Evolutionary conservation across 371 early-diverging fungal genomes (phyloP).

Genomic region (Actinomortierella wolfii): DNA sequence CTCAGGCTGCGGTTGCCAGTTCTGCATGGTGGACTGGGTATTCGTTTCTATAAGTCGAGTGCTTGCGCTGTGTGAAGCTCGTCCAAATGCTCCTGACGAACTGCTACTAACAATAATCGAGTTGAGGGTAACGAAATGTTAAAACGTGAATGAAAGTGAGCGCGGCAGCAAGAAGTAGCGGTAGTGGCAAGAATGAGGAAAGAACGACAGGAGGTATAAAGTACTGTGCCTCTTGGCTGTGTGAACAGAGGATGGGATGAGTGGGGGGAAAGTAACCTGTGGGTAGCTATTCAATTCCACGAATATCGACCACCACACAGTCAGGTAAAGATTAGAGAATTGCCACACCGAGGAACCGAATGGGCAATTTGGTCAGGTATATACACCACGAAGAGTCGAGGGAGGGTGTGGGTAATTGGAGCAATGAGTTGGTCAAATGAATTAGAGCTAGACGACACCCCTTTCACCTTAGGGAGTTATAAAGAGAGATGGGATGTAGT

Average conservation of each 20-base stretch:
- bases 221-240: too few relatives aligned
- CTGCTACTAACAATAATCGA: conserved; percentile 4
- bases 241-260: too few relatives aligned
- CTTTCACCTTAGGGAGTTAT: background rate
- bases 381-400: too few relatives aligned
- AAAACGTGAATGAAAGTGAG: too few relatives aligned
- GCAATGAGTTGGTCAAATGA: too few relatives aligned
- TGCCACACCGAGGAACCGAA: too few relatives aligned
- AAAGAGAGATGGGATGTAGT: background rate
- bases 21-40: conserved; percentile 29
- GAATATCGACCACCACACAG: too few relatives aligned
- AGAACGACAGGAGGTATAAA: conserved; percentile 8
- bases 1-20: conserved; percentile 67
- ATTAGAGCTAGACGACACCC: background rate
- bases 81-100: too few relatives aligned
- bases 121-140: background rate
- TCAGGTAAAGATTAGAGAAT: background rate
- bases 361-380: too few relatives aligned
- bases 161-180: background rate
- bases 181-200: conserved; percentile 1
- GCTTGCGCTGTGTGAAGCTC: background rate
- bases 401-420: too few relatives aligned
- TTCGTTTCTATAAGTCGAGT: background rate
- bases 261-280: too few relatives aligned
- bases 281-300: too few relatives aligned